A percentile compares a stretch with the other conserved stretches of the same genome.
phyloP scores from a whole-genome alignment of 306 rosid genomes.

The Quillaja saponaria region DNA sequence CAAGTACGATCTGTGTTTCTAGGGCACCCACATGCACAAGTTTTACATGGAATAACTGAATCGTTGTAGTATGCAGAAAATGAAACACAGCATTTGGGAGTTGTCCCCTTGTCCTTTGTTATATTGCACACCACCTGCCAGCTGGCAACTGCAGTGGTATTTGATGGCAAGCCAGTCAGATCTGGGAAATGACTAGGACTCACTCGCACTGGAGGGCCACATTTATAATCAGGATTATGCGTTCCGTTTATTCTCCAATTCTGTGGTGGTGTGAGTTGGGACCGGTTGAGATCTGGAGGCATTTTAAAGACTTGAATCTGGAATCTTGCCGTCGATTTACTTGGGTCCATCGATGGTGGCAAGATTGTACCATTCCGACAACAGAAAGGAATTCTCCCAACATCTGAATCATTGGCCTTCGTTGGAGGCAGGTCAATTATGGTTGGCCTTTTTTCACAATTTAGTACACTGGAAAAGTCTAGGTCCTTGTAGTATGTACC shows the following conservation, averaged over 20 bases:
- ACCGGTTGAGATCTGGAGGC: constrained; percentile 80
- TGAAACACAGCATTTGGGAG: constrained; percentile 86
- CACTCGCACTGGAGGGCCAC: constrained; percentile 79
- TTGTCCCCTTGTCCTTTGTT: constrained; percentile 49
- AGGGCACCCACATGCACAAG: constrained; percentile 97
- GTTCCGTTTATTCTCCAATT: constrained; percentile 80
- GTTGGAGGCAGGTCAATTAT: constrained; percentile 83
- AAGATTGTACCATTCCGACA: constrained; percentile 94
- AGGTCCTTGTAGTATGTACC: constrained; percentile 43
- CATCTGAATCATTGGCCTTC: constrained; percentile 61
- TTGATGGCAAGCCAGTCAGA: constrained; percentile 57
- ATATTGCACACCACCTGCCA: constrained; percentile 99
- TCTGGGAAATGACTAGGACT: constrained; percentile 73
- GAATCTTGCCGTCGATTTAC: constrained; percentile 71
- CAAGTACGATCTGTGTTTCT: constrained; percentile 54
- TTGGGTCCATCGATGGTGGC: constrained; percentile 80
- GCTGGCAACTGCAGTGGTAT: constrained; percentile 76
- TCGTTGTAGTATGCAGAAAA: constrained; percentile 89
- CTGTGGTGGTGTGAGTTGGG: constrained; percentile 72
- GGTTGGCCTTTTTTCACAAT: constrained; percentile 77
- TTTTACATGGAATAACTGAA: constrained; percentile 87
- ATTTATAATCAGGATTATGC: constrained; percentile 76
- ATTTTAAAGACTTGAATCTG: constrained; percentile 85
- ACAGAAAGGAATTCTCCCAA: constrained; percentile 78
- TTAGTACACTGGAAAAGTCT: constrained; percentile 77